Percentiles rank a stretch among this genome's conserved stretches.
Evolutionary conservation across 768 basidiomycete genomes (phyloP).

Genomic region (Lentinus brumalis): DNA sequence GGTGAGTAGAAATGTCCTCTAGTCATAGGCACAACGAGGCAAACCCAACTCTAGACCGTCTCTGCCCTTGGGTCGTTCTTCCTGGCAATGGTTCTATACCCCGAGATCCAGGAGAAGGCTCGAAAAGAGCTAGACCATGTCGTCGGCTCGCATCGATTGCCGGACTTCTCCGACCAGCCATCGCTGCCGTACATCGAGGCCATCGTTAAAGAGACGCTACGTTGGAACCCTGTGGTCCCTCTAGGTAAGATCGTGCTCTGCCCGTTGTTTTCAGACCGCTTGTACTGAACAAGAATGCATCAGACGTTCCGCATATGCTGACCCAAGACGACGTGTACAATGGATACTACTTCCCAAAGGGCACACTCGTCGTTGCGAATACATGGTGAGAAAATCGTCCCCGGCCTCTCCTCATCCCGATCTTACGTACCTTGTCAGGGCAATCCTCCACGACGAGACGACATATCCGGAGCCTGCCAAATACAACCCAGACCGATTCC

Average conservation of each 20-base stretch:
- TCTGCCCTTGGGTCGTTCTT: conserved; percentile 1
- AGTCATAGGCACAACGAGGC: conserved; percentile 30
- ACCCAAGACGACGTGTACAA: conserved; percentile 27
- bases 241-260: conserved; percentile 11
- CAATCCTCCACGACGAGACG: conserved; percentile 40
- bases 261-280: not conserved
- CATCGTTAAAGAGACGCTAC: conserved; percentile 26
- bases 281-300: not conserved
- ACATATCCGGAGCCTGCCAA: conserved; percentile 36
- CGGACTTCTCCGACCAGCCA: conserved; percentile 21
- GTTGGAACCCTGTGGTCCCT: conserved; percentile 40
- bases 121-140: conserved; percentile 22
- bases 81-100: conserved; percentile 18
- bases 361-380: conserved; percentile 15
- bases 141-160: conserved; percentile 24
- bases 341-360: conserved; percentile 25
- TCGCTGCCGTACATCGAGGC: conserved; percentile 28
- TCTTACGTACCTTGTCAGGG: conserved; percentile 26
- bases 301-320: conserved; percentile 24
- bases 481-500: conserved; percentile 43
- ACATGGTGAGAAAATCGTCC: conserved; percentile 6
- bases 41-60: not conserved
- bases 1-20: conserved; percentile 20
- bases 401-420: not conserved
- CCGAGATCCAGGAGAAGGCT: conserved; percentile 19